Base-by-base conservation (phyloP, 2,329 filamentous ascomycete genomes). In the Amauroascus verrucosus region DNA sequence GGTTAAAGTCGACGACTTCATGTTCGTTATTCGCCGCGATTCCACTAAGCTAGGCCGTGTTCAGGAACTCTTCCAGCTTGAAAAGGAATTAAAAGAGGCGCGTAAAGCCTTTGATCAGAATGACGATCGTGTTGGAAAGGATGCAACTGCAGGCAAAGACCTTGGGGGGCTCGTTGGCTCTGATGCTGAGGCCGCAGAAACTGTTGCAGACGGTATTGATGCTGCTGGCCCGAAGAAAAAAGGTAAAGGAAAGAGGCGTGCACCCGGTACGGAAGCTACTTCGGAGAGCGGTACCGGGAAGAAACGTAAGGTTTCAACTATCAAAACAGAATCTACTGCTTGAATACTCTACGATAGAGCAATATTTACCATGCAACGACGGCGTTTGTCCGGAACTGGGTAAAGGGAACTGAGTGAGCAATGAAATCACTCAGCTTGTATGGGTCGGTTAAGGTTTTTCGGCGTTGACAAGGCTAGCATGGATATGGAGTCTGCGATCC, bases 1-100 rank as follows among this genome's bases (percentile, higher is more conserved):
- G 73, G 89, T 98, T 72, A 98, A 98, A 70, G 87, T 95, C 64
- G 91, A 96, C 64, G 93, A 98, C 70, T 95, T 98, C 73, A 89
- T 94, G 65, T 98, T 95, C 70, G 88, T 89, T 37, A 81, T 97
- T 61, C 81, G 93, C 30, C 82, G 86, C 59, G 94, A 97, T 64
- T 84, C 86, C 7, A 76, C 80, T 55, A 94, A 95, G 67, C 76
- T 97, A 41, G 93, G 93, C 47, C 83, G 91, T 63, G 89, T 97
- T 52, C 83, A 88, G 66, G 89, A 95, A 72, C 81, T 95, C 64
- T 79, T 95, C 60, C 85, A 88, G 70, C 90, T 91, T 76, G 88
- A 94, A 61, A 84, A 84, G 65, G 83, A 89, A 65, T 82, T 97
- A 58, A 93, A 93, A 67, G 81, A 85, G 63, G 85, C 87, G 50